Conservation (phyloP, 768 basidiomycete species). For the Tylopilus sp. region DNA sequence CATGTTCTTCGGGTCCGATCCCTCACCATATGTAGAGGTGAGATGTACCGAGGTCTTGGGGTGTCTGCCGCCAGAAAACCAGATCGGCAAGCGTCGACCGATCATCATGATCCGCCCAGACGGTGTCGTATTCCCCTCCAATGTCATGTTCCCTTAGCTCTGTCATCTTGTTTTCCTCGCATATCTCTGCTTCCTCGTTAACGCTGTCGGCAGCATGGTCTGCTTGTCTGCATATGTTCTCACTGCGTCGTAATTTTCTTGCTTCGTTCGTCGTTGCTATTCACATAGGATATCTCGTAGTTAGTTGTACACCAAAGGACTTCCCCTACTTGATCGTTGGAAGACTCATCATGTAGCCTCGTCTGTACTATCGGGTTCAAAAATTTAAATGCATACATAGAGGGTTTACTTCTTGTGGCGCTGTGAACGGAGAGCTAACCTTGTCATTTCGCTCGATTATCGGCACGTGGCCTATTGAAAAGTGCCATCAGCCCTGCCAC, state of each 20-base stretch:
- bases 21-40: conserved; percentile 83
- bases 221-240: conserved; percentile 20
- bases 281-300: conserved; percentile 29
- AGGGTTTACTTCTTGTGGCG: conserved; percentile 10
- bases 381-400: conserved; percentile 20
- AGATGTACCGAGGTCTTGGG: conserved; percentile 84
- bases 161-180: conserved; percentile 6
- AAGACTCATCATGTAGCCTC: conserved; percentile 33
- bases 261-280: conserved; percentile 18
- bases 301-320: conserved; percentile 33
- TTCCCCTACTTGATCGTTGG: conserved; percentile 16
- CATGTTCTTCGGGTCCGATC: conserved; percentile 85
- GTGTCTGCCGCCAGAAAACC: conserved; percentile 73
- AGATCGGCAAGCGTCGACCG: conserved; percentile 65
- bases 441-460: background rate
- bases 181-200: conserved; percentile 15
- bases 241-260: conserved; percentile 21
- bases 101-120: conserved; percentile 81
- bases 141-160: conserved; percentile 71
- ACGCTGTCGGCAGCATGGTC: conserved; percentile 30
- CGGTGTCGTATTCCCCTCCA: conserved; percentile 85
- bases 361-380: conserved; percentile 10
- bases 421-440: conserved; percentile 3
- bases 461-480: conserved; percentile 4
- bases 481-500: conserved; percentile 7